Evolutionary conservation across 441 rosid species (phyloP).

Genomic region (Eutrema salsugineum): DNA sequence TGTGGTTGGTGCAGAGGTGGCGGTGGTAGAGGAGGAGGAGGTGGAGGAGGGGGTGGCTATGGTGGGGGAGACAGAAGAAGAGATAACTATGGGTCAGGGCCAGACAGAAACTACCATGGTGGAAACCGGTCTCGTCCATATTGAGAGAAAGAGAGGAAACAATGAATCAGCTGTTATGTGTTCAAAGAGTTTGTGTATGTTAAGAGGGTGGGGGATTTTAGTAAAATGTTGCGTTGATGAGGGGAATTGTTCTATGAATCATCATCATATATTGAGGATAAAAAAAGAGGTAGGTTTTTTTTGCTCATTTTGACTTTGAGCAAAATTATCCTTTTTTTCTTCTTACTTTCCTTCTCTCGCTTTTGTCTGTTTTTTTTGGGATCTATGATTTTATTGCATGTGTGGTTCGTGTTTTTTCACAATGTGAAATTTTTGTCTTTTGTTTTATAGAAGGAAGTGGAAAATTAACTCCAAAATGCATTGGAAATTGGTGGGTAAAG

Average conservation of each 20-base stretch:
- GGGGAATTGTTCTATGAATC: conserved; percentile 20
- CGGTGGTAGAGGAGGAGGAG: conserved; percentile 55
- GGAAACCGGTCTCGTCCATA: conserved; percentile 97
- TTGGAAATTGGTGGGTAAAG: conserved; percentile 68
- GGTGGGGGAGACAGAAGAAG: conserved; percentile 89
- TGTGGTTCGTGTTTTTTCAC: not conserved
- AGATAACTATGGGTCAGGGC: conserved; percentile 74
- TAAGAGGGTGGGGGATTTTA: conserved; percentile 4
- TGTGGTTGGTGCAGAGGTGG: conserved; percentile 41
- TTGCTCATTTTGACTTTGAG: conserved; percentile 22
- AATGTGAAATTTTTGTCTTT: conserved; percentile 32
- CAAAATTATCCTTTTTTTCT: not conserved
- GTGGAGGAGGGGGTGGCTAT: conserved; percentile 48
- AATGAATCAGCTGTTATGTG: conserved; percentile 21
- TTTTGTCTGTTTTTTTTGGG: conserved; percentile 19
- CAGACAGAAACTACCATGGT: conserved; percentile 78
- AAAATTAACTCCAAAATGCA: conserved; percentile 60
- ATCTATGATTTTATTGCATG: conserved; percentile 1
- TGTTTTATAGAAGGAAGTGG: conserved; percentile 86
- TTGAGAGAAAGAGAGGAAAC: conserved; percentile 37
- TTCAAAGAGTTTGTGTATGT: conserved; percentile 27
- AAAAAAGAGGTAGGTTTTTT: conserved; percentile 34
- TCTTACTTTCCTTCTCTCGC: not conserved
- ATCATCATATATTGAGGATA: conserved; percentile 24
- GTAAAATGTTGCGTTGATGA: conserved; percentile 24